Base-by-base conservation (phyloP, 257 asterid species). In the Penstemon barbatus region DNA sequence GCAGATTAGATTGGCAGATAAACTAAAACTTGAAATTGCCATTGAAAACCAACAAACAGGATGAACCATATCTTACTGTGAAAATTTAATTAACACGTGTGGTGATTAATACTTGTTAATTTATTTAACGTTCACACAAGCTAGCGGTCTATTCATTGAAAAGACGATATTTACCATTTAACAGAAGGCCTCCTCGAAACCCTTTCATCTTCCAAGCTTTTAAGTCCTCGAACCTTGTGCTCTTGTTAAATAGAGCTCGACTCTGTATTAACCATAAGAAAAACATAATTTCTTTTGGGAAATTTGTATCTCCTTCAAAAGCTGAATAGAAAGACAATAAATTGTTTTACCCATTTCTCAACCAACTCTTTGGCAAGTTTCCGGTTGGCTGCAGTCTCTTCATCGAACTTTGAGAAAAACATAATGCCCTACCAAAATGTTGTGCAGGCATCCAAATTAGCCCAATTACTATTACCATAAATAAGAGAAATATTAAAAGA, bases 281-380 rank as follows among this genome's bases (percentile, higher is more conserved):
- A 58, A 4, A 36, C 12, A 36, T 5, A 56, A 56, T 19, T 15
- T 15, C 15, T 13, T 13, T 8, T 8, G 44, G 19, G 33, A 33
- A 51, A 9, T 39, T 8, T 18, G 52, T 25, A 53, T 40, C 40
- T 42, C 57, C 37, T 63, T 62, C 19, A 42, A 67, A 61, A 62
- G 50, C 19, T 38, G 67, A 18, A 38, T 5, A 41, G 41, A 19
- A 37, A 65, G 37, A 56, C 38, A 5, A 13, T 19, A 55, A 67
- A 45, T 25, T 41, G 55, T 18, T 83, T 88, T 25, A 93, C 99
- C 99, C 99, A 94, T 87, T 90, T 87, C 80, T 94, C 99, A 78
- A 94, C 97, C 90, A 91, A 83, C 80, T 94, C 99, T 71, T 91
- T 90, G 11, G 99, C 99, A 55, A 91, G 95, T 77, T 82, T 94